Percentiles rank a stretch among this genome's conserved stretches.
Conservation (phyloP, 805 yeast species). For the Starmerella kuoi region DNA sequence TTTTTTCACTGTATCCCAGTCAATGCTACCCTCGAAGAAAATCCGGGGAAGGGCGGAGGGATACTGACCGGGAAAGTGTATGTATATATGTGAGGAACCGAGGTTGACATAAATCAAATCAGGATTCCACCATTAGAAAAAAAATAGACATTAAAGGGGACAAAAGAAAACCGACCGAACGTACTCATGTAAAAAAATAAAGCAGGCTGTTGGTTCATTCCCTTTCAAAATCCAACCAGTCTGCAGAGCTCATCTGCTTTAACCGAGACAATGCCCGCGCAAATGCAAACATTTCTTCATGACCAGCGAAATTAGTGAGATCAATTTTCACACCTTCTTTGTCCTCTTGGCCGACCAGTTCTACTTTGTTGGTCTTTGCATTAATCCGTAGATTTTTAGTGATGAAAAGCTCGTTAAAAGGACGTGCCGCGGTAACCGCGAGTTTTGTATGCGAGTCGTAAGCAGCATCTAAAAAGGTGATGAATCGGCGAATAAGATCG, state of each 20-base stretch:
- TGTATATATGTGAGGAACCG: too few relatives aligned
- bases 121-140: too few relatives aligned
- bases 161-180: too few relatives aligned
- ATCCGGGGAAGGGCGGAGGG: too few relatives aligned
- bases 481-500: slow-evolving; percentile 80
- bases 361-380: slow-evolving; percentile 21
- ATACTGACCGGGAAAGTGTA: too few relatives aligned
- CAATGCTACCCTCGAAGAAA: too few relatives aligned
- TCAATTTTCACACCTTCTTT: slow-evolving; percentile 44
- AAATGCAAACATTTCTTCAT: slow-evolving; percentile 93
- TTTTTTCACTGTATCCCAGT: too few relatives aligned
- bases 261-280: slow-evolving; percentile 87
- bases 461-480: slow-evolving; percentile 89
- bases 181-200: too few relatives aligned
- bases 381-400: slow-evolving; percentile 45
- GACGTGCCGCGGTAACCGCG: slow-evolving; percentile 81
- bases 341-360: slow-evolving; percentile 31
- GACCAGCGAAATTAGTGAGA: slow-evolving; percentile 51
- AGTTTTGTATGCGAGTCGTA: slow-evolving; percentile 81
- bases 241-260: slow-evolving; percentile 85
- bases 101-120: too few relatives aligned
- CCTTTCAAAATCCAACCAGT: slow-evolving; percentile 42
- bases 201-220: too few relatives aligned
- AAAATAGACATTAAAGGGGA: too few relatives aligned
- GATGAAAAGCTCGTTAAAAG: slow-evolving; percentile 72